Evolutionary conservation across 2,329 filamentous ascomycete genomes (phyloP).

Genomic region (Colletotrichum gloeosporioides): DNA sequence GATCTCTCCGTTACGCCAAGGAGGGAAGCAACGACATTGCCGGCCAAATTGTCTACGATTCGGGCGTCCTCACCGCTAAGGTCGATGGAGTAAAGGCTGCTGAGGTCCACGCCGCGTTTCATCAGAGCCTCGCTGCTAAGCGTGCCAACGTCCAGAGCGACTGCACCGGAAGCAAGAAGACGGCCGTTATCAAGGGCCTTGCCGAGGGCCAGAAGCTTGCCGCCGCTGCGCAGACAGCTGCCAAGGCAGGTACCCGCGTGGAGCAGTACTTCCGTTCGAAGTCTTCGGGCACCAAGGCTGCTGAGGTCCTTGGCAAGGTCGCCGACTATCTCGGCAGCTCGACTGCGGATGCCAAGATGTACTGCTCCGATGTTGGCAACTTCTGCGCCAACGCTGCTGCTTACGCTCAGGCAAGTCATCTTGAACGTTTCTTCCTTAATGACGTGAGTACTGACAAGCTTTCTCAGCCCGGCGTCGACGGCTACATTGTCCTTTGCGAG

Average conservation of each 20-base stretch:
- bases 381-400: conserved; percentile 61
- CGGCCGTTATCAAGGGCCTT: conserved; percentile 49
- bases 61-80: conserved; percentile 58
- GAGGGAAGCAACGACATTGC: conserved; percentile 52
- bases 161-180: not conserved
- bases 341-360: conserved; percentile 48
- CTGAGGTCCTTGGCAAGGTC: conserved; percentile 50
- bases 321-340: conserved; percentile 50
- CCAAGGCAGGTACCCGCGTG: conserved; percentile 42
- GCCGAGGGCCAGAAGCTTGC: conserved; percentile 56
- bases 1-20: conserved; percentile 57
- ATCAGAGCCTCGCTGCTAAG: conserved; percentile 48
- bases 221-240: conserved; percentile 49
- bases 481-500: conserved; percentile 66
- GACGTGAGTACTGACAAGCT: not conserved
- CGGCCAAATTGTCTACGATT: conserved; percentile 55
- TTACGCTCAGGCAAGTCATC: conserved; percentile 53
- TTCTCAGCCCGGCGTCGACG: conserved; percentile 43
- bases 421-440: not conserved
- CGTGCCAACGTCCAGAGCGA: conserved; percentile 32
- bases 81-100: conserved; percentile 59
- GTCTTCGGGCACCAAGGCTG: conserved; percentile 44
- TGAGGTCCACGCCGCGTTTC: conserved; percentile 48
- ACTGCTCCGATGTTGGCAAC: conserved; percentile 53
- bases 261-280: conserved; percentile 65